phyloP scores from a whole-genome alignment of 768 basidiomycete genomes.

The Filobasidium floriforme region DNA sequence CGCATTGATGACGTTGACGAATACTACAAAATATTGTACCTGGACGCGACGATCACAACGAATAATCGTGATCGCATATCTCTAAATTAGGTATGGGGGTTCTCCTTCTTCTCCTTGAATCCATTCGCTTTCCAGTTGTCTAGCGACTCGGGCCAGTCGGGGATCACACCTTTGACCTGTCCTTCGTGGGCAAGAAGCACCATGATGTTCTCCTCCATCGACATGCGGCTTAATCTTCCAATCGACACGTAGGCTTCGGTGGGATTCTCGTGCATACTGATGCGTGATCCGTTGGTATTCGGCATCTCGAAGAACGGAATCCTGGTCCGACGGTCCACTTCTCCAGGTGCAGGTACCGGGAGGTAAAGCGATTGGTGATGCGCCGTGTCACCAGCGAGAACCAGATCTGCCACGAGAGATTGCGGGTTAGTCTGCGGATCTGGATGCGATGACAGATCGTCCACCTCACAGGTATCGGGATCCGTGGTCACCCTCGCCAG shows the following conservation, averaged over 20 bases:
- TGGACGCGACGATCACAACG: neutral
- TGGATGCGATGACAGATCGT: neutral
- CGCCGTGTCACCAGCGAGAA: slow-evolving; percentile 31
- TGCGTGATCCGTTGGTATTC: slow-evolving; percentile 12
- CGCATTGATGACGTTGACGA: neutral
- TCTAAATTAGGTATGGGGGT: neutral
- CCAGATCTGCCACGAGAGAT: slow-evolving; percentile 21
- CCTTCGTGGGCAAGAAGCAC: slow-evolving; percentile 33
- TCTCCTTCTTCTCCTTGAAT: slow-evolving; percentile 31
- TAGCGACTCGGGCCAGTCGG: slow-evolving; percentile 22
- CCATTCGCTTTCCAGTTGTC: slow-evolving; percentile 26
- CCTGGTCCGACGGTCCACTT: slow-evolving; percentile 12
- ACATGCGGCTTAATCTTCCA: slow-evolving; percentile 26
- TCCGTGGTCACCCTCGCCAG: slow-evolving; percentile 28
- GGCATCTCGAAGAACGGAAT: slow-evolving; percentile 21
- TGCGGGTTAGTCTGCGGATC: neutral
- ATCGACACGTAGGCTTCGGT: slow-evolving; percentile 24
- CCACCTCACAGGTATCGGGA: slow-evolving; percentile 29
- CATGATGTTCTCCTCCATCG: slow-evolving; percentile 31
- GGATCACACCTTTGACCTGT: slow-evolving; percentile 24
- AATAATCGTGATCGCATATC: neutral
- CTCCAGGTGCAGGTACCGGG: slow-evolving; percentile 22
- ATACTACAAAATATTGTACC: too few species aligned
- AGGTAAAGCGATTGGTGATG: slow-evolving; percentile 31
- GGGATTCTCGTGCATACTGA: slow-evolving; percentile 24